Percentiles rank a stretch among this genome's conserved stretches.
These are phyloP conservation scores for Rauvolfia tetraphylla DNA, from an alignment of 257 asterid genomes.

Conservation along the genomic window DNA sequence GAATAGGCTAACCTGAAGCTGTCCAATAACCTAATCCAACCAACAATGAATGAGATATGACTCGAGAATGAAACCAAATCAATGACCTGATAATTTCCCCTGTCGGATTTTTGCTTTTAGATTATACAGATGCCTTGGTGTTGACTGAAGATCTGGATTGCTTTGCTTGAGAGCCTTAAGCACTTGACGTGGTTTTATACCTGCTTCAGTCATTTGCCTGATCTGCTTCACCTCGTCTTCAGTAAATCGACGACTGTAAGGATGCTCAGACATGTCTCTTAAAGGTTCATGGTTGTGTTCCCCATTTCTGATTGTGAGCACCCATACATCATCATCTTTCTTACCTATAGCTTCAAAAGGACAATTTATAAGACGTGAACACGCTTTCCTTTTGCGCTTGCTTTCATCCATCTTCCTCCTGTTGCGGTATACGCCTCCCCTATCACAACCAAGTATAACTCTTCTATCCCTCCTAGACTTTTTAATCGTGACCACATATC, in stretches of 20 bases:
- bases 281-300: conserved; percentile 50
- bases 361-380: conserved; percentile 48
- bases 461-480: conserved; percentile 47
- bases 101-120: conserved; percentile 46
- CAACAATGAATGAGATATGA: neutral
- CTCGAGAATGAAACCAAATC: neutral
- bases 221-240: conserved; percentile 41
- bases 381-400: conserved; percentile 43
- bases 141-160: conserved; percentile 46
- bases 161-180: conserved; percentile 40
- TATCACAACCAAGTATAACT: conserved; percentile 53
- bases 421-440: conserved; percentile 44
- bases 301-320: conserved; percentile 40
- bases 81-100: conserved; percentile 39
- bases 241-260: conserved; percentile 43
- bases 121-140: conserved; percentile 48
- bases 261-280: conserved; percentile 49
- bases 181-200: conserved; percentile 39
- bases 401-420: conserved; percentile 40
- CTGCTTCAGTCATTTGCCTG: conserved; percentile 49
- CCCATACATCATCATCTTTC: conserved; percentile 47
- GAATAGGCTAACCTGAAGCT: neutral
- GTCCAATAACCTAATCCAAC: neutral
- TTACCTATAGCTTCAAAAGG: conserved; percentile 50
- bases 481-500: conserved; percentile 43